Evolutionary conservation across 352 stramenopile species (phyloP).

Genomic region (Phytophthora tentaculata): DNA sequence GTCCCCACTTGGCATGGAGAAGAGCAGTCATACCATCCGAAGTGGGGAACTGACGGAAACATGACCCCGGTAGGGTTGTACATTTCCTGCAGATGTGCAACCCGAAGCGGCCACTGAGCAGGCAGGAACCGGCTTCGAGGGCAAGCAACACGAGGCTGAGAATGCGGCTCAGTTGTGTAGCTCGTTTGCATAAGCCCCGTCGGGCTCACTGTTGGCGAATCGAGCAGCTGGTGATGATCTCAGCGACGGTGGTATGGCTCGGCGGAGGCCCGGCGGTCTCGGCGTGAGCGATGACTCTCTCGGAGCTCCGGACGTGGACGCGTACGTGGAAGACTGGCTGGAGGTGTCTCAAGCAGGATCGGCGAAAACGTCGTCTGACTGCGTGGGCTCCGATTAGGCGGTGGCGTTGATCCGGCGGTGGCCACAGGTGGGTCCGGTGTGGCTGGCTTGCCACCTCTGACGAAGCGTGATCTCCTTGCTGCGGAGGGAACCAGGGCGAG

Average conservation of each 20-base stretch:
- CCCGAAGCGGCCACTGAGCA: not conserved
- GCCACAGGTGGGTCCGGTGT: not conserved
- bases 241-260: not conserved
- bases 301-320: not conserved
- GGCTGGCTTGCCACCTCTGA: not conserved
- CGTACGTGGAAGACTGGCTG: not conserved
- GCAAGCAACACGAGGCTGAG: not conserved
- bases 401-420: not conserved
- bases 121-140: not conserved
- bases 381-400: not conserved
- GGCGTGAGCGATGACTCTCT: not conserved
- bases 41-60: not conserved
- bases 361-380: slow-evolving; percentile 7
- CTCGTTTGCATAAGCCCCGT: not conserved
- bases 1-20: not conserved
- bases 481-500: no score
- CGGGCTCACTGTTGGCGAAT: not conserved
- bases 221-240: not conserved
- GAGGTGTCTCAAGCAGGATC: not conserved
- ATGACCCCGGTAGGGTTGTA: not conserved
- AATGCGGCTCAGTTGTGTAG: not conserved
- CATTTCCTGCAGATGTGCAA: no score
- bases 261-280: not conserved
- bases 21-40: not conserved
- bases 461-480: not conserved